These are phyloP conservation scores for Boeremia lycopersici DNA, from an alignment of 2,329 filamentous ascomycete genomes.

Conservation along the genomic window DNA sequence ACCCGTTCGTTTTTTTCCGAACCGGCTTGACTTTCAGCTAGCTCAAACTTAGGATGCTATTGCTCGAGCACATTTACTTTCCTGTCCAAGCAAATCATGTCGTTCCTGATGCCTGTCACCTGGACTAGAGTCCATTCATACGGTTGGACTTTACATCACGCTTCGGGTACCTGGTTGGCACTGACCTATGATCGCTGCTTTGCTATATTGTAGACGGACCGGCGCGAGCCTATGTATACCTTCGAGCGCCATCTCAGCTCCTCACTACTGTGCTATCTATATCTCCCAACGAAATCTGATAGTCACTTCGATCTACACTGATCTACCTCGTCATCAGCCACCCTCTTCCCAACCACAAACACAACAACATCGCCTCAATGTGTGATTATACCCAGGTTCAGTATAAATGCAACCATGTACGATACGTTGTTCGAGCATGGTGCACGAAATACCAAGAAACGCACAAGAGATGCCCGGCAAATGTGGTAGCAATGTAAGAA, in stretches of 20 bases:
- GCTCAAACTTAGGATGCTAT: conserved; percentile 29
- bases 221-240: conserved; percentile 26
- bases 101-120: conserved; percentile 29
- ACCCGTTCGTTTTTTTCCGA: conserved; percentile 27
- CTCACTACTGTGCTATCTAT: conserved; percentile 10
- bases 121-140: conserved; percentile 20
- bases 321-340: background rate
- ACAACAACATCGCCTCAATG: conserved; percentile 47
- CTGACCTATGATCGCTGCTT: conserved; percentile 22
- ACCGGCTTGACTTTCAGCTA: conserved; percentile 32
- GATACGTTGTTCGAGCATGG: conserved; percentile 63
- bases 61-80: conserved; percentile 29
- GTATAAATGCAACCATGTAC: conserved; percentile 61
- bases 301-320: conserved; percentile 4
- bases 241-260: conserved; percentile 12
- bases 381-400: conserved; percentile 66
- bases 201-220: conserved; percentile 22
- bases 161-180: conserved; percentile 32
- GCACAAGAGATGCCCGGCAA: conserved; percentile 61
- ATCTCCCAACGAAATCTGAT: conserved; percentile 9
- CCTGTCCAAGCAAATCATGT: conserved; percentile 27
- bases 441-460: conserved; percentile 61
- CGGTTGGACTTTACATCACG: conserved; percentile 23
- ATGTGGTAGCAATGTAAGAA: conserved; percentile 58
- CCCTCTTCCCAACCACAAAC: background rate